Evolutionary conservation across 352 stramenopile species (phyloP).

Genomic region (Phytophthora tubulina): DNA sequence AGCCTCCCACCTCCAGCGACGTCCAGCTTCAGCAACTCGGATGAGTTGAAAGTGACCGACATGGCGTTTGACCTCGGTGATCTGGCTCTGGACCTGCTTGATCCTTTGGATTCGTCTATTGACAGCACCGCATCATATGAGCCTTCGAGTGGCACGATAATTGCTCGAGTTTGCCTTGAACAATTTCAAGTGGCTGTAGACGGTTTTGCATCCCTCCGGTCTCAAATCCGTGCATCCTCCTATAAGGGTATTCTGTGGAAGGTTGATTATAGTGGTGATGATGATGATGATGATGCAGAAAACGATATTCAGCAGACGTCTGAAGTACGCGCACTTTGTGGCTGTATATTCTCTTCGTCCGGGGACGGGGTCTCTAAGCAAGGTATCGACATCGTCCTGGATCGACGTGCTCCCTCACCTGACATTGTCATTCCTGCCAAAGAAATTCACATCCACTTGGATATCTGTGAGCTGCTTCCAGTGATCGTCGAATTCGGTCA

Average conservation of each 20-base stretch:
- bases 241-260: conserved; percentile 59
- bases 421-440: conserved; percentile 24
- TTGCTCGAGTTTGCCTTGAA: conserved; percentile 58
- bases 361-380: conserved; percentile 23
- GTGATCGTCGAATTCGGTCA: conserved; percentile 60
- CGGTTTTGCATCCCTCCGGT: conserved; percentile 60
- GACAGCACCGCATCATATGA: background rate
- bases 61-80: conserved; percentile 60
- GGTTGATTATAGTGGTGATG: conserved; percentile 46
- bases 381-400: conserved; percentile 60
- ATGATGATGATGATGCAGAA: conserved; percentile 5
- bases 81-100: conserved; percentile 48
- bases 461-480: conserved; percentile 65
- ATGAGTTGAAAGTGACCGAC: conserved; percentile 58
- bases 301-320: conserved; percentile 12
- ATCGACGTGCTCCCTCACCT: conserved; percentile 40
- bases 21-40: conserved; percentile 20
- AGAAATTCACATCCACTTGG: conserved; percentile 70
- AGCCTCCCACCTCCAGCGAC: conserved; percentile 17
- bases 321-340: conserved; percentile 35
- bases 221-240: conserved; percentile 57
- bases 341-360: conserved; percentile 28
- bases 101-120: conserved; percentile 29
- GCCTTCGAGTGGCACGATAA: conserved; percentile 29
- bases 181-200: conserved; percentile 47